These are phyloP conservation scores for Vitis hybrid DNA, from an alignment of 177 flowering plant species.

Conservation along the genomic window DNA sequence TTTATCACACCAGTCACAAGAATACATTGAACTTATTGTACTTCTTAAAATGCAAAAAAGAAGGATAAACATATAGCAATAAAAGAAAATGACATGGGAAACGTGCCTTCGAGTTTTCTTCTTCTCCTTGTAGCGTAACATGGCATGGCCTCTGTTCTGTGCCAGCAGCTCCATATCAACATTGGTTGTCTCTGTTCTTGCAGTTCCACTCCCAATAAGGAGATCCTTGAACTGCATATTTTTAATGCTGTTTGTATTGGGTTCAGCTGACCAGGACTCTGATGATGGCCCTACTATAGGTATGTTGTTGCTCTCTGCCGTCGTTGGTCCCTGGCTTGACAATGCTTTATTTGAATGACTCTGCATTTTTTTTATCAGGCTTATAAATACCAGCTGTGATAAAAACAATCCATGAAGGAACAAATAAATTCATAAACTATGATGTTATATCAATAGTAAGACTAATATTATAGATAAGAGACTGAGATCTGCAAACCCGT, in stretches of 20 bases:
- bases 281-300: neutral
- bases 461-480: neutral
- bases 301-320: slow-evolving; percentile 1
- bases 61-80: no score
- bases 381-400: neutral
- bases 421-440: neutral
- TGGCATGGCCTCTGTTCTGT: slow-evolving; percentile 25
- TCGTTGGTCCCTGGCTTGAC: slow-evolving; percentile 4
- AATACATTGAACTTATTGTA: no score
- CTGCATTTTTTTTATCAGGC: neutral
- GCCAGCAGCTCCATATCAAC: slow-evolving; percentile 19
- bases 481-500: no score
- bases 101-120: slow-evolving; percentile 24
- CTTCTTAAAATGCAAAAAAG: neutral
- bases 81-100: neutral
- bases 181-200: neutral
- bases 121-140: slow-evolving; percentile 29
- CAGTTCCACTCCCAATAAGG: neutral
- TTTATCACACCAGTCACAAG: no score
- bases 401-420: neutral
- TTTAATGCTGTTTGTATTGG: neutral
- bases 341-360: neutral
- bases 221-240: slow-evolving; percentile 8
- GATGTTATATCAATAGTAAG: neutral
- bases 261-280: neutral